A percentile compares a stretch with the other conserved stretches of the same genome.
Conservation (phyloP, 1,139 yeast species). For the Pichia sp. region DNA sequence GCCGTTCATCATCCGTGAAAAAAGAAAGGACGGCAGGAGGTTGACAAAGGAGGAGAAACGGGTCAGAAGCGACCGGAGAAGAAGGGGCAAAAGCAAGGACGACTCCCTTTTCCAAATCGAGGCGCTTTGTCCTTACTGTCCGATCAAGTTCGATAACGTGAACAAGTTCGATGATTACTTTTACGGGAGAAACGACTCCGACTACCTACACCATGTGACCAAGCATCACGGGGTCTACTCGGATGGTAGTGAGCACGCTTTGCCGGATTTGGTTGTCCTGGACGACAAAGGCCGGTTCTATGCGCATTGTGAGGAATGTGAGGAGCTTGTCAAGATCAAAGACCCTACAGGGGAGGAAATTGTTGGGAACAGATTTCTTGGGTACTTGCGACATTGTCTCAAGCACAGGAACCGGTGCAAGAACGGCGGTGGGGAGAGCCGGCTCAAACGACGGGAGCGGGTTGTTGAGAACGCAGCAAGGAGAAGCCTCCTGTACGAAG, state of each 20-base stretch:
- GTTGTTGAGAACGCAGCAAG: not conserved
- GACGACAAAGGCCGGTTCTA: slow-evolving; percentile 17
- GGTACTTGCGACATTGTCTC: slow-evolving; percentile 25
- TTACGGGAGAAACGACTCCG: slow-evolving; percentile 27
- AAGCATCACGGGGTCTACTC: slow-evolving; percentile 31
- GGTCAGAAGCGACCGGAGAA: not conserved
- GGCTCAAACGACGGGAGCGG: not conserved
- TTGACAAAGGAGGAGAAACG: not conserved
- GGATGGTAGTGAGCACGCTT: slow-evolving; percentile 26
- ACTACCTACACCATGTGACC: slow-evolving; percentile 31
- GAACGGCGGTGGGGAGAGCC: slow-evolving; percentile 18
- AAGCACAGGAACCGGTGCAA: slow-evolving; percentile 22
- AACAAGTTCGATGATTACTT: slow-evolving; percentile 20
- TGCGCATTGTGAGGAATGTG: slow-evolving; percentile 24
- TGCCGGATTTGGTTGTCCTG: slow-evolving; percentile 20
- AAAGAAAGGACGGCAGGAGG: slow-evolving; percentile 9
- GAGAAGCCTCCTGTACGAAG: not conserved
- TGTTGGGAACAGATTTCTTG: slow-evolving; percentile 22
- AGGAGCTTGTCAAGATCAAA: slow-evolving; percentile 20
- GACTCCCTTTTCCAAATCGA: slow-evolving; percentile 21
- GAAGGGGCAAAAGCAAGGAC: slow-evolving; percentile 8
- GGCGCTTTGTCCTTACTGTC: slow-evolving; percentile 30
- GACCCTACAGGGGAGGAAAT: slow-evolving; percentile 10
- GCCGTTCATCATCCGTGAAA: slow-evolving; percentile 25
- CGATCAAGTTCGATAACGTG: slow-evolving; percentile 1